Base-by-base conservation (phyloP, 1,284 basidiomycete genomes). In the Ceratobasidium sp. region DNA sequence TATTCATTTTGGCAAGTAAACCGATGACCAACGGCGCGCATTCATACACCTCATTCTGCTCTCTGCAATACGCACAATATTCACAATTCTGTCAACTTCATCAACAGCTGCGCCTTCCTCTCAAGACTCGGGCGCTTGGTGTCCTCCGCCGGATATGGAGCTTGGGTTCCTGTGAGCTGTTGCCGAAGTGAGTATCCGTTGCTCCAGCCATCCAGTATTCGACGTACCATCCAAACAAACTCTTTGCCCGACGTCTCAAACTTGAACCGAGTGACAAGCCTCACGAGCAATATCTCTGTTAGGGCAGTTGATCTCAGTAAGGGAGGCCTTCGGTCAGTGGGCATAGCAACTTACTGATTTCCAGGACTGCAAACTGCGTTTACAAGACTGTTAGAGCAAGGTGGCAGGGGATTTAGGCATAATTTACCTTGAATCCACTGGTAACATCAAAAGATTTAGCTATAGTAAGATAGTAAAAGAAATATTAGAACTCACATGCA, bases 401-500 rank as follows among this genome's bases (percentile, higher is more conserved):
- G 17, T 19, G 29, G 29, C 32, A 59, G 57, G 32, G 7, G 7
- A 13, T 15, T 19, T 9, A 9, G 11, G 22, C 17, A 22, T 56
- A 22, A 56, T 34, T n/a, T 37, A 61, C 57, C 57, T 61, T 61
- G 32, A 61, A 61, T 11, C 57, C 57, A 37, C 57, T 61, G 32
- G 32, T 15, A 37, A 61, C 6, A 37, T 61, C 19, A 29, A 32
- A 15, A 1, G 25, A 11, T 6, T 19, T 61, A 29, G 32, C 11
- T 37, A 37, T 19, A 34, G 17, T 32, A 8, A 17, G 37, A 17
- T 19, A 15, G 5, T 11, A 61, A 32, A 61, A 32, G 32, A 15
- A 37, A 15, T 61, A 37, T 37, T 5, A 54, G 7, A 17, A 69
- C 67, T 34, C 43, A 57, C 67, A 69, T 69, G 67, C 67, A 69